Conservation (phyloP, 164 flowering plant genomes). For the Taxillus chinensis region DNA sequence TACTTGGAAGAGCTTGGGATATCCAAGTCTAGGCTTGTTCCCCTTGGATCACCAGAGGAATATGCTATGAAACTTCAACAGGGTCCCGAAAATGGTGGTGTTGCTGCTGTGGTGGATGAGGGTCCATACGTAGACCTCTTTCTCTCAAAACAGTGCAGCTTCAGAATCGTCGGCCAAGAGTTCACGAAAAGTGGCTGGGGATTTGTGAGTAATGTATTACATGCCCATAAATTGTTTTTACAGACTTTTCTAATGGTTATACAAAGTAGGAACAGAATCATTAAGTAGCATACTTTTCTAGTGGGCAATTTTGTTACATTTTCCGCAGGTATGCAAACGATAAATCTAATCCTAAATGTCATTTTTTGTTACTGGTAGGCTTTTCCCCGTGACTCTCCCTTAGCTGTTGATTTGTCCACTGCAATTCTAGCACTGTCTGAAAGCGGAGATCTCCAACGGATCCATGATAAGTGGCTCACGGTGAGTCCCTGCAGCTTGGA, state of each 20-base stretch:
- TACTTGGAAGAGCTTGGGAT: conserved; percentile 43
- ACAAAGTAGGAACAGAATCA: no score
- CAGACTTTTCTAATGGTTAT: no score
- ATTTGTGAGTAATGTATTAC: conserved; percentile 34
- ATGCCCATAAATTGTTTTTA: neutral
- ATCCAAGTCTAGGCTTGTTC: conserved; percentile 30
- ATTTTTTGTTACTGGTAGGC: conserved; percentile 15
- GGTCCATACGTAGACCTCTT: conserved; percentile 44
- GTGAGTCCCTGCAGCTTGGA: conserved; percentile 30
- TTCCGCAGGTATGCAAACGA: neutral
- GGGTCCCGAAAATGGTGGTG: conserved; percentile 42
- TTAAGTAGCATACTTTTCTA: no score
- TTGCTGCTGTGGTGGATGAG: conserved; percentile 52
- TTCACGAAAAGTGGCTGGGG: conserved; percentile 62
- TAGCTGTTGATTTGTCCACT: conserved; percentile 44
- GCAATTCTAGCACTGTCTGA: conserved; percentile 43
- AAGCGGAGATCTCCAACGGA: conserved; percentile 53
- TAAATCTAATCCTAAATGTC: neutral
- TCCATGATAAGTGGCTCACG: conserved; percentile 53
- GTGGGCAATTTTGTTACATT: no score
- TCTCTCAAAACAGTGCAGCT: conserved; percentile 40
- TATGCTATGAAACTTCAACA: conserved; percentile 32
- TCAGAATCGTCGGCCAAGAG: conserved; percentile 44
- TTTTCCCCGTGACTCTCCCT: conserved; percentile 51
- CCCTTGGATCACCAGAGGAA: conserved; percentile 43